These are phyloP conservation scores for Sphaerostilbella broomeana DNA, from an alignment of 2,329 filamentous ascomycete species.

Conservation along the genomic window DNA sequence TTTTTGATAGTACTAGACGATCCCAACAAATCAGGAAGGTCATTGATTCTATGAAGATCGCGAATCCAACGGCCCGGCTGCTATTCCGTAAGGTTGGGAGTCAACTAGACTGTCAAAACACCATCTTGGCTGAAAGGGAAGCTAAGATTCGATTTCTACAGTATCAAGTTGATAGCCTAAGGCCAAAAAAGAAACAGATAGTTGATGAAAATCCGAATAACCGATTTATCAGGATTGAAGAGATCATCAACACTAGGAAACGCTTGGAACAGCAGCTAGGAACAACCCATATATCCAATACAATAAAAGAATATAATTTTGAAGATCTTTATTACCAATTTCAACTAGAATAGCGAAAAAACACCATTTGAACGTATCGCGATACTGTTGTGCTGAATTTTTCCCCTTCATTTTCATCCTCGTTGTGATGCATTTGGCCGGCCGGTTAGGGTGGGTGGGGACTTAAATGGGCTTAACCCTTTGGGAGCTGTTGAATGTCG, in stretches of 20 bases:
- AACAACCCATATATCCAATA: background rate
- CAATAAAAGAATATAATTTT: background rate
- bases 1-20: background rate
- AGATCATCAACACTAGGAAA: slow-evolving; percentile 3
- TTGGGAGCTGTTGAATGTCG: too few relatives aligned
- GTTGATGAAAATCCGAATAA: slow-evolving; percentile 4
- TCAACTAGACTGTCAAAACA: background rate
- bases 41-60: background rate
- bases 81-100: slow-evolving; percentile 2
- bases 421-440: too few relatives aligned
- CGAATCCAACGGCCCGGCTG: background rate
- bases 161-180: background rate
- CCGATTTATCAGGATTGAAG: background rate
- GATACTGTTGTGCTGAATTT: too few relatives aligned
- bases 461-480: too few relatives aligned
- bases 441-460: too few relatives aligned
- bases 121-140: background rate
- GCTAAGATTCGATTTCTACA: background rate
- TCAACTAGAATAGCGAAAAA: slow-evolving; percentile 1
- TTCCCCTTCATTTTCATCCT: too few relatives aligned
- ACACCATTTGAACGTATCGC: too few relatives aligned
- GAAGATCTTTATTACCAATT: background rate
- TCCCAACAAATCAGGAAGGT: background rate
- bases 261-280: background rate
- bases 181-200: slow-evolving; percentile 1